phyloP scores from a whole-genome alignment of 306 rosid species.

The Hippophae tibetana region DNA sequence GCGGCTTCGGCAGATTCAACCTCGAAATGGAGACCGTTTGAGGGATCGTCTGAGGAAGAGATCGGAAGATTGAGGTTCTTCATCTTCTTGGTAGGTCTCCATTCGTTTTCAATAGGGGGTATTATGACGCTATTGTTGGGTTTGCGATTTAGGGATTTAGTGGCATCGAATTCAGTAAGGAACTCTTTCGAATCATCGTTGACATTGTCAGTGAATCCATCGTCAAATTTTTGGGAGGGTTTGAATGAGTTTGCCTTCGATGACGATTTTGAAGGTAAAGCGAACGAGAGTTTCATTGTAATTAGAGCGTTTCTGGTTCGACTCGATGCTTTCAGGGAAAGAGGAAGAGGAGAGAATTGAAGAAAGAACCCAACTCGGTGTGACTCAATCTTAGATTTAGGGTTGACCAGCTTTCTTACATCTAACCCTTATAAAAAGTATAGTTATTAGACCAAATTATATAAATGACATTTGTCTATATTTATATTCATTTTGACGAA shows the following conservation, averaged over 20 bases:
- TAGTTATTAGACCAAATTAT: too few species aligned
- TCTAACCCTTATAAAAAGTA: too few species aligned
- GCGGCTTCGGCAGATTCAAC: conserved; percentile 8
- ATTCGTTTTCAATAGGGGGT: conserved; percentile 24
- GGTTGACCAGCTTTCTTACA: too few species aligned
- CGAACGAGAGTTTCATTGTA: conserved; percentile 34
- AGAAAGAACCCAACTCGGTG: too few species aligned
- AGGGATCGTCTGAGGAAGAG: conserved; percentile 15
- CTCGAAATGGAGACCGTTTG: conserved; percentile 31
- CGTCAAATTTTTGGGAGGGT: conserved; percentile 17
- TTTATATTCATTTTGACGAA: too few species aligned
- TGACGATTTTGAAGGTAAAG: conserved; percentile 30
- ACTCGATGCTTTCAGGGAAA: too few species aligned
- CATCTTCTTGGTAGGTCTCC: conserved; percentile 28
- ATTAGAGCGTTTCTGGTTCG: too few species aligned
- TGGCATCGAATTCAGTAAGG: conserved; percentile 29
- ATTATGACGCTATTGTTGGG: conserved; percentile 18
- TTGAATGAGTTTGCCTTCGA: conserved; percentile 22
- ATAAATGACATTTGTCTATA: too few species aligned
- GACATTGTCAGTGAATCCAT: background rate
- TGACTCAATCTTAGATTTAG: too few species aligned
- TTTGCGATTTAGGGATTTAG: conserved; percentile 14
- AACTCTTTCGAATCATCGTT: conserved; percentile 10
- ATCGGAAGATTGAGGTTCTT: conserved; percentile 31
- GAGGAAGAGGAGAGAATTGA: too few species aligned